Conservation (phyloP, 371 early-diverging fungal genomes). For the Mortierella sp. region DNA sequence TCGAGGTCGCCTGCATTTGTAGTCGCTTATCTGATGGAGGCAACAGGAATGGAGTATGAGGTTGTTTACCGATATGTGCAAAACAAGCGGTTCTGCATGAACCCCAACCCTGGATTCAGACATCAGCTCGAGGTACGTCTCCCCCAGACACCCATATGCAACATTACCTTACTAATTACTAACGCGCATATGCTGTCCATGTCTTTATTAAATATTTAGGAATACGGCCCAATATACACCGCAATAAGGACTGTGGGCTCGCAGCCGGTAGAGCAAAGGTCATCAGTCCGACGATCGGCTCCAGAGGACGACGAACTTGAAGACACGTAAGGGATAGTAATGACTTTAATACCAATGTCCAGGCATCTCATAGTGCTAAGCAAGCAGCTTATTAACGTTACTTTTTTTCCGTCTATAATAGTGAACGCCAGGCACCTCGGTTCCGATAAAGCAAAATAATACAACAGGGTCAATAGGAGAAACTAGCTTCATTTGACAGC, state of each 20-base stretch:
- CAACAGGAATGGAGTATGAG: slow-evolving; percentile 71
- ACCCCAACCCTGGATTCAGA: slow-evolving; percentile 86
- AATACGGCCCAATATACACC: slow-evolving; percentile 83
- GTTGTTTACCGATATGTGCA: slow-evolving; percentile 87
- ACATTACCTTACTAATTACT: not conserved
- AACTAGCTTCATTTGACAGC: not conserved
- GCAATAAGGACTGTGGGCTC: slow-evolving; percentile 64
- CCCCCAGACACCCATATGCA: not conserved
- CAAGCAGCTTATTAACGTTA: not conserved
- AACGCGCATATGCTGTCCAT: not conserved
- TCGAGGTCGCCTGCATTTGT: slow-evolving; percentile 90
- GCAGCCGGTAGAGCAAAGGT: slow-evolving; percentile 59
- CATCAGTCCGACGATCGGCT: slow-evolving; percentile 67
- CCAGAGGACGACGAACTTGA: slow-evolving; percentile 64
- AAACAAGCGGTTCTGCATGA: slow-evolving; percentile 86
- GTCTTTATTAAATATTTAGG: slow-evolving; percentile 56
- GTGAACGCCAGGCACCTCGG: slow-evolving; percentile 19
- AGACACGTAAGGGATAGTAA: slow-evolving; percentile 16
- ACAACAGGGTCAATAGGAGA: not conserved
- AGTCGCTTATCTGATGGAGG: slow-evolving; percentile 89
- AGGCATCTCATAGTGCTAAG: not conserved
- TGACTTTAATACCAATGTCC: not conserved
- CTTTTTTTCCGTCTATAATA: not conserved
- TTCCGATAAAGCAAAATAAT: slow-evolving; percentile 11
- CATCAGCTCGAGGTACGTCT: slow-evolving; percentile 77